Conservation (phyloP, 257 asterid genomes). For the Knoxia roxburghii region DNA sequence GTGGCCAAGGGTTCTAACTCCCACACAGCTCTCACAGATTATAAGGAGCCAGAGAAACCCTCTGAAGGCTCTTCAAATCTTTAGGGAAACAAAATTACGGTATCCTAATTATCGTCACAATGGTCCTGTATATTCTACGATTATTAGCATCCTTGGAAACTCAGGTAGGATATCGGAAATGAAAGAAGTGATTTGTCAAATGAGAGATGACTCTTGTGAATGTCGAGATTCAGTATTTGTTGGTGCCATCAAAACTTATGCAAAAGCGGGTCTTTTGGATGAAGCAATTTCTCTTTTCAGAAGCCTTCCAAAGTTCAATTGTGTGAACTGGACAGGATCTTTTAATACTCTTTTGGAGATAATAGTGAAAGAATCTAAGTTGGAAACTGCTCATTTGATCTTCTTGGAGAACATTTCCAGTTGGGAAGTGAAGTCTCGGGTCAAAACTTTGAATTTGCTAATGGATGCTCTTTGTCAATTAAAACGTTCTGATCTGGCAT, state of each 20-base stretch:
- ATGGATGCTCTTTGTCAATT: slow-evolving; percentile 59
- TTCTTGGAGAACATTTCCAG: slow-evolving; percentile 59
- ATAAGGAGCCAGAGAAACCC: slow-evolving; percentile 72
- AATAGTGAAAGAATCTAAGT: slow-evolving; percentile 56
- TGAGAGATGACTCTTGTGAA: slow-evolving; percentile 76
- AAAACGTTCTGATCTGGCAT: slow-evolving; percentile 70
- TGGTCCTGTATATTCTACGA: slow-evolving; percentile 65
- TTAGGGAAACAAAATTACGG: slow-evolving; percentile 52
- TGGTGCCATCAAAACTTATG: slow-evolving; percentile 50
- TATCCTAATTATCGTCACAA: slow-evolving; percentile 72
- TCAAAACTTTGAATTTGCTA: slow-evolving; percentile 53
- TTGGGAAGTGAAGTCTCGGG: slow-evolving; percentile 76
- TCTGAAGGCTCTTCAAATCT: slow-evolving; percentile 63
- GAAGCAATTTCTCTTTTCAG: slow-evolving; percentile 72
- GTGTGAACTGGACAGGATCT: slow-evolving; percentile 68
- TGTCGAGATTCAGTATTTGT: slow-evolving; percentile 67
- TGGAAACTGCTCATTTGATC: slow-evolving; percentile 47
- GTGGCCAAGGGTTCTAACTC: slow-evolving; percentile 82
- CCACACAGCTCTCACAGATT: slow-evolving; percentile 66
- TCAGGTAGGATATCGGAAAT: slow-evolving; percentile 61
- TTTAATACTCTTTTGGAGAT: slow-evolving; percentile 69
- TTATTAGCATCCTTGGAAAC: slow-evolving; percentile 61
- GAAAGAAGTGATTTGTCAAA: slow-evolving; percentile 55
- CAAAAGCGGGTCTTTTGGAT: slow-evolving; percentile 45
- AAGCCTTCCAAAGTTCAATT: slow-evolving; percentile 68